Evolutionary conservation across 2,329 filamentous ascomycete genomes (phyloP), one percentile per base, ranked within the genome.

Genomic region (Beauveria caledonica): DNA sequence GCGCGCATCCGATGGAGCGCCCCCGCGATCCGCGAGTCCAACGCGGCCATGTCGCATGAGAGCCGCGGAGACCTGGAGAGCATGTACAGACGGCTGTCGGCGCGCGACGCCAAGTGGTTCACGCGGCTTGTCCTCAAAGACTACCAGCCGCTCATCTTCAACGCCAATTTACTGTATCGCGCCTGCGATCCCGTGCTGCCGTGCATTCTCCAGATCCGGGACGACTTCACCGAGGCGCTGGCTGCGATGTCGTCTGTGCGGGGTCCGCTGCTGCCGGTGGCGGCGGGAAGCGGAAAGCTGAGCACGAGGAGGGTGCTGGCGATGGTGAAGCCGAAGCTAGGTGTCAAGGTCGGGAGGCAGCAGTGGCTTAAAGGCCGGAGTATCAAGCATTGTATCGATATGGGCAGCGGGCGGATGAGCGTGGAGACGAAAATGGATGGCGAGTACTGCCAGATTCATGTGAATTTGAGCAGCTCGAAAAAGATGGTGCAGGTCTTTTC

Each of bases 361-460:
- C 74, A 77, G 1, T 89, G 85, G 80, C 73, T 81, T 50, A 89
- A 89, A 67, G 86, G 80, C 10, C 78, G 86, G 55, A 87, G 85
- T 64, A 87, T 93, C 66, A 86, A 90, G 62, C 83, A 94, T 68
- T 93, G 89, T 68, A 72, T 89, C 21, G 78, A 85, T 19, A 83
- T 93, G 77, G 77, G 79, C 0, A 78, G 76, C 5, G 77, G 79
- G 0, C 76, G 81, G 17, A 81, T 92, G 82, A 89, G 87, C 61
- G 80, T 91, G 25, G 90, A 96, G 71, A 80, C 86, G 56, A 96
- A 96, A 69, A 84, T 95, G 63, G 91, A 96, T 67, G 91, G 89
- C 13, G 92, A 96, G 71, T 96, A 94, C 65, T 95, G 90, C 66
- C 92, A 96, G 70, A 85, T 96, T 33, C 92, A 96, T 67, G 77